Conservation (phyloP, 2,329 filamentous ascomycete species). For the Microcyclospora tardicrescens region DNA sequence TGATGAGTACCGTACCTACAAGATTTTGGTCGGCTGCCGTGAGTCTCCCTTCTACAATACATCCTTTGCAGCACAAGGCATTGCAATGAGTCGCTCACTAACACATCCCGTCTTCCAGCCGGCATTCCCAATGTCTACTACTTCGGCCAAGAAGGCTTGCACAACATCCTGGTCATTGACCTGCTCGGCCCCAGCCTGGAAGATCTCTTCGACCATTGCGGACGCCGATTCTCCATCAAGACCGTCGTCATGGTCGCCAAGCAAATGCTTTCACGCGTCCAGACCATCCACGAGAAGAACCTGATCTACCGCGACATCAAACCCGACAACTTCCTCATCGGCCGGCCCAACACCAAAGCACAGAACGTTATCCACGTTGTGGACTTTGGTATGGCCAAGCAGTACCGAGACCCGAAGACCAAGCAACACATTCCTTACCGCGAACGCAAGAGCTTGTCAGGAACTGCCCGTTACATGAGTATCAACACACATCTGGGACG, state of each 20-base stretch:
- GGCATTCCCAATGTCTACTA: slow-evolving; percentile 99
- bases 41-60: slow-evolving; percentile 36
- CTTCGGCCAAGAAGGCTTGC: slow-evolving; percentile 93
- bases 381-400: slow-evolving; percentile 99
- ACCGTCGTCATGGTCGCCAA: slow-evolving; percentile 99
- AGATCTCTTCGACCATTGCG: slow-evolving; percentile 95
- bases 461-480: slow-evolving; percentile 96
- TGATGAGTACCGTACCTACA: slow-evolving; percentile 98
- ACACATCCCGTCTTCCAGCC: slow-evolving; percentile 41
- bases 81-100: background rate
- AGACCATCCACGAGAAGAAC: slow-evolving; percentile 96
- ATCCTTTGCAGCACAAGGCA: background rate
- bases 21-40: slow-evolving; percentile 98
- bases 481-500: slow-evolving; percentile 97
- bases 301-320: slow-evolving; percentile 99
- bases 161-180: slow-evolving; percentile 98
- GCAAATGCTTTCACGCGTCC: slow-evolving; percentile 94
- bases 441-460: slow-evolving; percentile 91
- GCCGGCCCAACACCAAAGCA: slow-evolving; percentile 80
- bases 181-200: slow-evolving; percentile 88
- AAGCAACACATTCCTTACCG: slow-evolving; percentile 98
- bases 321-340: slow-evolving; percentile 97
- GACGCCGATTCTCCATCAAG: slow-evolving; percentile 88
- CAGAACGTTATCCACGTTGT: slow-evolving; percentile 97
- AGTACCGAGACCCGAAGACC: slow-evolving; percentile 96